These are phyloP conservation scores for Dactylorhiza incarnata DNA, from an alignment of 106 monocot genomes.

Conservation along the genomic window DNA sequence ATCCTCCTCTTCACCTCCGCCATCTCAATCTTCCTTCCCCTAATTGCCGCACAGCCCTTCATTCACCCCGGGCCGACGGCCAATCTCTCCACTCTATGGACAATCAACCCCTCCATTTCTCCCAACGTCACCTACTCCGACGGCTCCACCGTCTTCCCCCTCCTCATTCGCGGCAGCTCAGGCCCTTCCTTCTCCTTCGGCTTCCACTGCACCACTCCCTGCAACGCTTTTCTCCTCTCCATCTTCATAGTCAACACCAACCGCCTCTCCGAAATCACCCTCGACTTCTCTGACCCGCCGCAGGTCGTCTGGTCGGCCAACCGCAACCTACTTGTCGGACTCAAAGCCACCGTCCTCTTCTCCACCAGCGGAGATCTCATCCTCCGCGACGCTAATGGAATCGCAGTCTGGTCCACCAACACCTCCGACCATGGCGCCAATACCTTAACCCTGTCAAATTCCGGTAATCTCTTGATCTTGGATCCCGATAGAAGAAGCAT, in stretches of 20 bases:
- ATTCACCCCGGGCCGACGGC: not conserved
- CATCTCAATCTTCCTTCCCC: not conserved
- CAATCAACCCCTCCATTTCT: not conserved
- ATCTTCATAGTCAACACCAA: not conserved
- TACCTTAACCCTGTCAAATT: not conserved
- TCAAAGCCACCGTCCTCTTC: not conserved
- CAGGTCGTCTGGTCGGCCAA: constrained; percentile 11
- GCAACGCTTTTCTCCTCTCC: not conserved
- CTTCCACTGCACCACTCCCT: not conserved
- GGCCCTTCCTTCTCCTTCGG: constrained; percentile 4
- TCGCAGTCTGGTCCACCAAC: not conserved
- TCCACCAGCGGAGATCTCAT: constrained; percentile 3
- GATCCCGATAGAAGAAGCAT: not conserved
- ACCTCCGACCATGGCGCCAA: not conserved
- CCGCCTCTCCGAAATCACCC: not conserved
- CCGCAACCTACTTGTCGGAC: not conserved
- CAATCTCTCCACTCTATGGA: not conserved
- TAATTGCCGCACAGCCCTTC: not conserved
- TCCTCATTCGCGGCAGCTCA: not conserved
- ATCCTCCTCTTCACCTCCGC: not conserved
- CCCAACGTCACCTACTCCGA: not conserved
- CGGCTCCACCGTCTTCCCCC: not conserved
- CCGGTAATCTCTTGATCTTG: constrained; percentile 9
- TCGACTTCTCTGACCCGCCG: not conserved
- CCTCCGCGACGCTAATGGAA: constrained; percentile 5